Evolutionary conservation across 2,329 filamentous ascomycete species (phyloP).

Genomic region (Furcasterigmium sp.): DNA sequence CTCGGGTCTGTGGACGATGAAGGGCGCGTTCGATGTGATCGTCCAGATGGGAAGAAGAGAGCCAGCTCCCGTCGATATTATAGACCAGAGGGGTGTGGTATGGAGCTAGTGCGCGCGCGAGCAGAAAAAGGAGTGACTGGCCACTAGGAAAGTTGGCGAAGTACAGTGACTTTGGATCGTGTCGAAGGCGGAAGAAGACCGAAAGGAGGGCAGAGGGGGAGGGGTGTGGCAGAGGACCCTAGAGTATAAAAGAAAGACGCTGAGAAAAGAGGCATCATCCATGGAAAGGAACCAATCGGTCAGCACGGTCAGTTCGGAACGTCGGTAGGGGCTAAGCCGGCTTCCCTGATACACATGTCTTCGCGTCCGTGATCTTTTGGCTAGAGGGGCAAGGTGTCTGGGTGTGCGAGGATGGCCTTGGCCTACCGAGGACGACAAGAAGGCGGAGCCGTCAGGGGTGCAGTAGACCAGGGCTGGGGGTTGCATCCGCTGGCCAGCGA

Average conservation of each 20-base stretch:
- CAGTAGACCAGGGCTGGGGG: conserved; percentile 18
- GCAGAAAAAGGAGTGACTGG: conserved; percentile 47
- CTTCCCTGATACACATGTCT: conserved; percentile 40
- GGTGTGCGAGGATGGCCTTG: conserved; percentile 16
- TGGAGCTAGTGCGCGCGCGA: conserved; percentile 15
- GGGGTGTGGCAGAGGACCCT: conserved; percentile 39
- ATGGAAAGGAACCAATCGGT: conserved; percentile 25
- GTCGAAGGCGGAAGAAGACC: conserved; percentile 34
- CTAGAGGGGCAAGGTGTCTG: conserved; percentile 2
- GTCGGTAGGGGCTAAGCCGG: conserved; percentile 46
- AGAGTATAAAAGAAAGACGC: conserved; percentile 47
- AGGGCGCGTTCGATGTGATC: conserved; percentile 30
- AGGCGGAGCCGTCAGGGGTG: conserved; percentile 8
- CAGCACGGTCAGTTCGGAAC: conserved; percentile 43
- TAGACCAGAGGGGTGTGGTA: conserved; percentile 32
- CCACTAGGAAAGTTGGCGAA: conserved; percentile 26
- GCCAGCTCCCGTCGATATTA: conserved; percentile 45
- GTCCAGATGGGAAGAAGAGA: conserved; percentile 41
- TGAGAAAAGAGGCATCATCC: conserved; percentile 35
- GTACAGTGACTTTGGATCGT: conserved; percentile 24
- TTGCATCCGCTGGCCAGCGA: conserved; percentile 36
- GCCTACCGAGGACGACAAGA: conserved; percentile 10
- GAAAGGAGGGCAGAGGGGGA: conserved; percentile 35
- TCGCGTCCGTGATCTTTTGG: conserved; percentile 23
- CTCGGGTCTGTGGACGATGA: conserved; percentile 25